phyloP scores from a whole-genome alignment of 2,329 filamentous ascomycete genomes.

The Alternaria atra region DNA sequence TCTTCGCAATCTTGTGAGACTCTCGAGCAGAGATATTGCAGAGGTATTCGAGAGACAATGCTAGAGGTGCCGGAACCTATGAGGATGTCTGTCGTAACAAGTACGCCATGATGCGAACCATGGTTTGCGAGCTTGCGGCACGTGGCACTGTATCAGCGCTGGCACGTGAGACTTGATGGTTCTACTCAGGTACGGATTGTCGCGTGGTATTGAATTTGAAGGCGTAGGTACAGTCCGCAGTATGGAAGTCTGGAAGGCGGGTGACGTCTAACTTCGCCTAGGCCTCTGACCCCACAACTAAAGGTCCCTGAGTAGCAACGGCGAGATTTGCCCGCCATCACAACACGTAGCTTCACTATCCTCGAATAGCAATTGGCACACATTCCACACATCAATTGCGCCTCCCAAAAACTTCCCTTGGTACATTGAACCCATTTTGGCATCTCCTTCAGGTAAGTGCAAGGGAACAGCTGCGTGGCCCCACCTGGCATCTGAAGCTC shows the following conservation, averaged over 20 bases:
- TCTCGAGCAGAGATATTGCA: not conserved
- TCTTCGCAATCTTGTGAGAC: not conserved
- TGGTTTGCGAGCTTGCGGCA: not conserved
- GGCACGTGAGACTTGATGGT: not conserved
- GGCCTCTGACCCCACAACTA: slow-evolving; percentile 21
- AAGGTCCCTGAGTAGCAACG: slow-evolving; percentile 19
- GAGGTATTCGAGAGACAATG: not conserved
- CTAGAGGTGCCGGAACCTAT: not conserved
- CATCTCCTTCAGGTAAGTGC: slow-evolving; percentile 16
- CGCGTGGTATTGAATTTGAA: not conserved
- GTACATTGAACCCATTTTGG: slow-evolving; percentile 6
- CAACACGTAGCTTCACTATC: slow-evolving; percentile 23
- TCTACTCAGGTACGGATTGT: not conserved
- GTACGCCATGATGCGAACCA: not conserved
- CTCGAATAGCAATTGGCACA: slow-evolving; percentile 7
- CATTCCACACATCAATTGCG: slow-evolving; percentile 19
- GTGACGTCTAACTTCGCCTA: slow-evolving; percentile 23
- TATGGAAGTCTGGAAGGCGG: not conserved
- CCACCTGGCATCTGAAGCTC: slow-evolving; percentile 15
- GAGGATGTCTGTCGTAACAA: not conserved
- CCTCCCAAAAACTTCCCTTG: slow-evolving; percentile 2
- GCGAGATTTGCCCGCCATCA: slow-evolving; percentile 21
- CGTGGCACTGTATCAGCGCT: not conserved
- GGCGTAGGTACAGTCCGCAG: not conserved
- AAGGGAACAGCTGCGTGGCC: slow-evolving; percentile 6